A percentile compares a stretch with the other conserved stretches of the same genome.
These are phyloP conservation scores for Phoma sp. DNA, from an alignment of 2,329 filamentous ascomycete species.

Conservation along the genomic window DNA sequence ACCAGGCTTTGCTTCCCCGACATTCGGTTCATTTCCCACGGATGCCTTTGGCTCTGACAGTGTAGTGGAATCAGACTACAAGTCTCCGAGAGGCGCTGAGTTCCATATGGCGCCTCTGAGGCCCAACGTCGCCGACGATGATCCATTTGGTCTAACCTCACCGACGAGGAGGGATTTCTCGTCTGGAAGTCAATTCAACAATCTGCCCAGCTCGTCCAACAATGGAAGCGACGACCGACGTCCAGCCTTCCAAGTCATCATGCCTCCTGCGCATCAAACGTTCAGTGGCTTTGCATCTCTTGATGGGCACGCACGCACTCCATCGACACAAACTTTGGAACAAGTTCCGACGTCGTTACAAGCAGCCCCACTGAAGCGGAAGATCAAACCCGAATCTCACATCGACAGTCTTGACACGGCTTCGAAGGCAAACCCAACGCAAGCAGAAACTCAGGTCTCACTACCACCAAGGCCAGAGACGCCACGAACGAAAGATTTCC, in stretches of 20 bases:
- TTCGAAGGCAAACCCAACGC: constrained; percentile 20
- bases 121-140: constrained; percentile 39
- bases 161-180: constrained; percentile 52
- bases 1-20: constrained; percentile 43
- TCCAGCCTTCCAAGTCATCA: constrained; percentile 46
- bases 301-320: constrained; percentile 41
- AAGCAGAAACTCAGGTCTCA: constrained; percentile 9
- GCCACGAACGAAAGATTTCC: constrained; percentile 25
- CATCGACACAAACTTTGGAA: constrained; percentile 23
- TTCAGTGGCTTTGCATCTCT: constrained; percentile 45
- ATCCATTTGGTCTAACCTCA: constrained; percentile 47
- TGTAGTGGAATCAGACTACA: constrained; percentile 45
- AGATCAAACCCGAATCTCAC: constrained; percentile 16
- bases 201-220: constrained; percentile 22
- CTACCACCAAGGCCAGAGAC: constrained; percentile 24
- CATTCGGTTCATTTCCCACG: constrained; percentile 45
- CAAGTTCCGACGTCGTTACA: constrained; percentile 8
- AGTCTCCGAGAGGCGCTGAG: constrained; percentile 42
- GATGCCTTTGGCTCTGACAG: constrained; percentile 30
- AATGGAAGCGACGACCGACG: constrained; percentile 34
- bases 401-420: constrained; percentile 37
- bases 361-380: constrained; percentile 19
- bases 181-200: constrained; percentile 34
- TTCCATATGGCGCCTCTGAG: constrained; percentile 48
- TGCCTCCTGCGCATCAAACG: constrained; percentile 41